Conservation (phyloP, 1,284 basidiomycete species). For the Mycena sp. region DNA sequence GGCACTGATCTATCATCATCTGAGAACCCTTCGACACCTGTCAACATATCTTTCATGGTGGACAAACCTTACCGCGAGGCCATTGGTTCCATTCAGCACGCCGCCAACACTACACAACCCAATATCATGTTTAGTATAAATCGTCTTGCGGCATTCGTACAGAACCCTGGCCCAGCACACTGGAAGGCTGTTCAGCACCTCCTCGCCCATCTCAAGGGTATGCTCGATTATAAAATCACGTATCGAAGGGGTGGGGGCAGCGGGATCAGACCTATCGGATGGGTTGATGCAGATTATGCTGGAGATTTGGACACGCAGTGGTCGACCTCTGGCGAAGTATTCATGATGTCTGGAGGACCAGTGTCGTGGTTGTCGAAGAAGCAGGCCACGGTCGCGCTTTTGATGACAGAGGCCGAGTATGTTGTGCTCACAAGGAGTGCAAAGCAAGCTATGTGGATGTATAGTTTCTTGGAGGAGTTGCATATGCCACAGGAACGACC, state of each 20-base stretch:
- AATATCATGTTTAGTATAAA: slow-evolving; percentile 41
- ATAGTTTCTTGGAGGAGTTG: slow-evolving; percentile 39
- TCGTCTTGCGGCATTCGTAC: slow-evolving; percentile 33
- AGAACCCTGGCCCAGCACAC: slow-evolving; percentile 35
- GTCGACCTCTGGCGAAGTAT: slow-evolving; percentile 11
- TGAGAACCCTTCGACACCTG: not conserved
- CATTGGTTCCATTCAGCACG: slow-evolving; percentile 44
- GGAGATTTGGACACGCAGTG: not conserved
- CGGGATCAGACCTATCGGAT: not conserved
- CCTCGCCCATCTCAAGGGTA: slow-evolving; percentile 41
- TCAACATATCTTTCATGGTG: slow-evolving; percentile 35
- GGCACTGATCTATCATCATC: not conserved
- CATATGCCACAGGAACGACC: slow-evolving; percentile 29
- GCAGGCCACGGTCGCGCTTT: too few relatives aligned
- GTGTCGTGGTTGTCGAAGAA: too few relatives aligned
- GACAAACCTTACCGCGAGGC: slow-evolving; percentile 39
- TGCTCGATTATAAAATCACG: slow-evolving; percentile 30
- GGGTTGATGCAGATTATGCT: slow-evolving; percentile 9
- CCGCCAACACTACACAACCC: slow-evolving; percentile 37
- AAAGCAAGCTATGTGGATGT: too few relatives aligned
- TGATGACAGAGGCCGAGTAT: too few relatives aligned
- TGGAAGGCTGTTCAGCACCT: slow-evolving; percentile 36
- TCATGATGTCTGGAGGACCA: too few relatives aligned
- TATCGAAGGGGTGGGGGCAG: slow-evolving; percentile 27
- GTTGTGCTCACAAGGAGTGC: too few relatives aligned